Evolutionary conservation across 192 early-diverging fungal species (phyloP).

Genomic region (Backusella tarrabulga): DNA sequence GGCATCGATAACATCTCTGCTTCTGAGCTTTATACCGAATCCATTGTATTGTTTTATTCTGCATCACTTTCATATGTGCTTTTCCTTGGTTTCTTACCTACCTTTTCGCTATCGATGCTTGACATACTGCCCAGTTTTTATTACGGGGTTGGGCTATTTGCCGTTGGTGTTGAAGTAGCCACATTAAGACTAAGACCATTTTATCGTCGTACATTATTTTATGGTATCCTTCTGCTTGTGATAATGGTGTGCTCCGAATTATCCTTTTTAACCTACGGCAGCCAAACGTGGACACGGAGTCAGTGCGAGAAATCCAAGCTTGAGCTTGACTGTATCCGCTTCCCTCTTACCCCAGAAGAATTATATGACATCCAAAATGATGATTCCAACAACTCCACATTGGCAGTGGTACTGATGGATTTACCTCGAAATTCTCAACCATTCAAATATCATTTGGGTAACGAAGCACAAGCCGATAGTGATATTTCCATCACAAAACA

Average conservation of each 20-base stretch:
- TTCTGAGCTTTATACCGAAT: neutral
- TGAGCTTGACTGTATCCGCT: slow-evolving; percentile 17
- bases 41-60: slow-evolving; percentile 14
- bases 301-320: slow-evolving; percentile 3
- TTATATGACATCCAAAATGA: neutral
- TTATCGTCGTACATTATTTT: neutral
- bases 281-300: neutral
- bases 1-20: neutral
- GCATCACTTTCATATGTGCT: neutral
- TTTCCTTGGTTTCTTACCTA: neutral
- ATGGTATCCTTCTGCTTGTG: neutral
- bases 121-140: slow-evolving; percentile 7
- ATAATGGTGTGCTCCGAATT: neutral
- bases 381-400: neutral
- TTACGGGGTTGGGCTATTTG: neutral
- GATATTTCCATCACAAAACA: neutral
- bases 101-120: neutral
- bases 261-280: slow-evolving; percentile 9
- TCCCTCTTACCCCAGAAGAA: neutral
- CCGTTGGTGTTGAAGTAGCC: neutral
- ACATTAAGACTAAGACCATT: neutral
- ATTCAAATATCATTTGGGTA: slow-evolving; percentile 13
- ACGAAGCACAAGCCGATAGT: slow-evolving; percentile 6
- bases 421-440: neutral
- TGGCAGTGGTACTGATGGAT: neutral